A percentile compares a stretch with the other conserved stretches of the same genome.
Conservation (phyloP, 192 early-diverging fungal species). For the Gonapodya prolifera region DNA sequence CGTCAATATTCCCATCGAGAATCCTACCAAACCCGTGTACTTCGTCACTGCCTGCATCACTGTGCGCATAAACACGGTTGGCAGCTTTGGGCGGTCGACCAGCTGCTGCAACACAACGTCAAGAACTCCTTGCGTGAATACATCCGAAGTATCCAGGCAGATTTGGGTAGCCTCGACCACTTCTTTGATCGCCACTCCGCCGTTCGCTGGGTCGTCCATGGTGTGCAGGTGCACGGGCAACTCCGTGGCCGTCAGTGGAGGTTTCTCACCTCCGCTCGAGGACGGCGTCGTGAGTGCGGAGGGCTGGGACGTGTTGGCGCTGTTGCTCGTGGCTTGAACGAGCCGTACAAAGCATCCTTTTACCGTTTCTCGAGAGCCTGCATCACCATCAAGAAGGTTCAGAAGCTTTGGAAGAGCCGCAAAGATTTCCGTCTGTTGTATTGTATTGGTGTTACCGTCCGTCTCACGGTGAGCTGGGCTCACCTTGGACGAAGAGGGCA, state of each 20-base stretch:
- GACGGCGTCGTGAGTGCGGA: conserved; percentile 11
- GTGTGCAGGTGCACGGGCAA: conserved; percentile 54
- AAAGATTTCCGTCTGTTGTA: conserved; percentile 38
- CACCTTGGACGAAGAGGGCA: conserved; percentile 40
- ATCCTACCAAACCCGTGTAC: conserved; percentile 43
- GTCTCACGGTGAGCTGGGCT: conserved; percentile 21
- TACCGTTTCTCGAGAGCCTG: conserved; percentile 41
- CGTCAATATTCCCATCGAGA: conserved; percentile 41
- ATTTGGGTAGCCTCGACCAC: conserved; percentile 49
- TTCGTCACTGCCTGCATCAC: conserved; percentile 54
- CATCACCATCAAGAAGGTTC: conserved; percentile 45
- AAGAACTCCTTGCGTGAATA: conserved; percentile 56
- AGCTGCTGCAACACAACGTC: conserved; percentile 55
- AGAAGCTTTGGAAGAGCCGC: conserved; percentile 48
- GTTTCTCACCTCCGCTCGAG: conserved; percentile 18
- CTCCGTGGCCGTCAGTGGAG: conserved; percentile 45
- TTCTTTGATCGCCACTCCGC: conserved; percentile 38
- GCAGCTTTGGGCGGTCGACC: conserved; percentile 48
- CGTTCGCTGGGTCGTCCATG: conserved; percentile 37
- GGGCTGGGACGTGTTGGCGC: conserved; percentile 7
- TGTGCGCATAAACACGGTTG: conserved; percentile 63
- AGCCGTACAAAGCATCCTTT: conserved; percentile 47
- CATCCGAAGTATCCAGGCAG: conserved; percentile 51
- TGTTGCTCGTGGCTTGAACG: conserved; percentile 19
- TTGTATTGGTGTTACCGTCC: conserved; percentile 37